Percentiles rank a stretch among this genome's conserved stretches.
Evolutionary conservation across 768 basidiomycete species (phyloP).

Genomic region (Tulasnella sp.): DNA sequence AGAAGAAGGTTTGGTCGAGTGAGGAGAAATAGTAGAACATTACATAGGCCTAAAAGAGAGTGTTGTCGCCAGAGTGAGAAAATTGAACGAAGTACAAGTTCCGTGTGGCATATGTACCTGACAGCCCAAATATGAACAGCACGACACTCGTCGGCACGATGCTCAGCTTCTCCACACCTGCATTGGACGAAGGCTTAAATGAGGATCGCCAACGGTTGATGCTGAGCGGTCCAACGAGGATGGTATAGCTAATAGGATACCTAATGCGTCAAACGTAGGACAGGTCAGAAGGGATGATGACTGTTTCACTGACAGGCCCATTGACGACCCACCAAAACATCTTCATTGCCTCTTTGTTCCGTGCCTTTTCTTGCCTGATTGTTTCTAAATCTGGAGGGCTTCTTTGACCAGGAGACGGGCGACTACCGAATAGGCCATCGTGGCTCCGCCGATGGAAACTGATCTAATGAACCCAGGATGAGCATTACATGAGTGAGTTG

Average conservation of each 20-base stretch:
- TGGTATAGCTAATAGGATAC: constrained; percentile 11
- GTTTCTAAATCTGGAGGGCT: not conserved
- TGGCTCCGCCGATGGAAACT: constrained; percentile 2
- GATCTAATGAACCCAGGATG: not conserved
- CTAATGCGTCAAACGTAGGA: not conserved
- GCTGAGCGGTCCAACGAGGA: constrained; percentile 7
- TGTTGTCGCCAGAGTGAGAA: not conserved
- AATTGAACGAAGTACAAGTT: not conserved
- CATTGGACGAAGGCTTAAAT: not conserved
- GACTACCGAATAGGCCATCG: not conserved
- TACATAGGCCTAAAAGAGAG: constrained; percentile 1
- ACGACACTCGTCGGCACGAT: constrained; percentile 7
- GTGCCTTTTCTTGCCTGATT: not conserved
- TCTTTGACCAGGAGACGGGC: not conserved
- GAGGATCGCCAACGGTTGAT: constrained; percentile 12
- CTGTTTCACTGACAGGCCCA: not conserved
- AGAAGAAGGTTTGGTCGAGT: constrained; percentile 13
- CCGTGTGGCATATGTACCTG: not conserved
- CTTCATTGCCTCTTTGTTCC: constrained; percentile 14
- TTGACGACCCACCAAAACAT: constrained; percentile 8
- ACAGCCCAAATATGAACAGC: constrained; percentile 10
- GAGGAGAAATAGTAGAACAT: constrained; percentile 12
- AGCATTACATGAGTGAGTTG: not conserved
- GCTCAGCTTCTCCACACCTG: not conserved
- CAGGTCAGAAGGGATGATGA: not conserved